Conservation (phyloP, 192 early-diverging fungal species). For the Powellomyces hirtus region DNA sequence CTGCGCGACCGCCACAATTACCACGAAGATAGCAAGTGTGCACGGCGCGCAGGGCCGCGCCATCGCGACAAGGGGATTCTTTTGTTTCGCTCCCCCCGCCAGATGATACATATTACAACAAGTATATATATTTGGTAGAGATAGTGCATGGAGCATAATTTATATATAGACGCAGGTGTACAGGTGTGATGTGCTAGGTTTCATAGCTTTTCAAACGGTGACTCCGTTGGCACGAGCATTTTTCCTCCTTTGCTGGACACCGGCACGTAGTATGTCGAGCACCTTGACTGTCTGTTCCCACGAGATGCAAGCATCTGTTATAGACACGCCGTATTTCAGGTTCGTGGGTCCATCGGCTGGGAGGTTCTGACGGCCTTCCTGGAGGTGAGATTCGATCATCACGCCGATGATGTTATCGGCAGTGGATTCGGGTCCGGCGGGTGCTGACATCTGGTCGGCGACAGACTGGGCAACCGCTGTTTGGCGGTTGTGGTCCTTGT, state of each 20-base stretch:
- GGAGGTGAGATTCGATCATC: constrained; percentile 93
- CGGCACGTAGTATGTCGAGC: constrained; percentile 48
- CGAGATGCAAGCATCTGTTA: constrained; percentile 91
- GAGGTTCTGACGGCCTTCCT: constrained; percentile 71
- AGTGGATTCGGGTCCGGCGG: constrained; percentile 53
- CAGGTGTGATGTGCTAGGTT: too few species aligned
- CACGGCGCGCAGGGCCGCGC: too few species aligned
- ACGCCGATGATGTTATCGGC: constrained; percentile 74
- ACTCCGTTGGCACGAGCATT: too few species aligned
- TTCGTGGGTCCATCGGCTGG: constrained; percentile 68
- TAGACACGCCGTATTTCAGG: constrained; percentile 81
- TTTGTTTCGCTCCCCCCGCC: too few species aligned
- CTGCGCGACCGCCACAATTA: too few species aligned
- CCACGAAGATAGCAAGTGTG: too few species aligned
- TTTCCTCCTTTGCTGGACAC: constrained; percentile 8
- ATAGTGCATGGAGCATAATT: too few species aligned
- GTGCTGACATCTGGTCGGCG: constrained; percentile 47
- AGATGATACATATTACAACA: too few species aligned
- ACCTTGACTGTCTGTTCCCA: constrained; percentile 86
- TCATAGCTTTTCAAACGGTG: too few species aligned
- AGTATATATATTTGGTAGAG: too few species aligned
- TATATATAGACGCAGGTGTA: too few species aligned
- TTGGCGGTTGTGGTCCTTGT: constrained; percentile 84
- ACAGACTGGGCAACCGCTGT: constrained; percentile 73
- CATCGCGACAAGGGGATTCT: too few species aligned